These are phyloP conservation scores for Kuraishia floccosa DNA, from an alignment of 805 yeast genomes.

Conservation along the genomic window DNA sequence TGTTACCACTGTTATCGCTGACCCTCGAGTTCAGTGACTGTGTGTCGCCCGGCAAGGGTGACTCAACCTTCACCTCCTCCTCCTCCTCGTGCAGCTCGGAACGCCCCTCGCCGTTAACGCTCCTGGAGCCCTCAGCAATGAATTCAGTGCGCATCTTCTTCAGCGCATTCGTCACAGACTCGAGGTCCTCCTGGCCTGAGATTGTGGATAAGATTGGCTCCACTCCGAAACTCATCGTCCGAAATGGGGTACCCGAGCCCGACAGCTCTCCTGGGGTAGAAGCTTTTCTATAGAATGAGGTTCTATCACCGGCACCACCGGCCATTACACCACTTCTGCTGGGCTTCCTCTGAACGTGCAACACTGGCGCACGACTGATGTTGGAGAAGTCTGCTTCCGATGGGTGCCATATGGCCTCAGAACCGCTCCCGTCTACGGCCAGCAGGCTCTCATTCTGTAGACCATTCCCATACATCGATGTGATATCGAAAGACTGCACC, in stretches of 20 bases:
- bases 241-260: background rate
- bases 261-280: background rate
- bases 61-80: too few species aligned
- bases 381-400: background rate
- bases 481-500: constrained; percentile 7
- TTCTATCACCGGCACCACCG: background rate
- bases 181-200: background rate
- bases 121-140: too few species aligned
- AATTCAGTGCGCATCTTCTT: too few species aligned
- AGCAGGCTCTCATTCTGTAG: too few species aligned
- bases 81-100: too few species aligned
- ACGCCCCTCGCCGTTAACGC: too few species aligned
- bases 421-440: background rate
- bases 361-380: background rate
- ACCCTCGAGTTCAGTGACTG: constrained; percentile 1
- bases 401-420: background rate
- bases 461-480: constrained; percentile 4
- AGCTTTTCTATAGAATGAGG: background rate
- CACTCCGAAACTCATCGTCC: constrained; percentile 15
- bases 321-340: too few species aligned
- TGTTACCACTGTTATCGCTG: constrained; percentile 2
- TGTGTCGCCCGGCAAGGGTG: too few species aligned
- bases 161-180: too few species aligned
- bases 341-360: background rate
- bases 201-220: constrained; percentile 12